Evolutionary conservation across 176 grass and related monocot species (phyloP), one percentile per base, ranked within the genome.

Genomic region (Rhynchospora tenuis): DNA sequence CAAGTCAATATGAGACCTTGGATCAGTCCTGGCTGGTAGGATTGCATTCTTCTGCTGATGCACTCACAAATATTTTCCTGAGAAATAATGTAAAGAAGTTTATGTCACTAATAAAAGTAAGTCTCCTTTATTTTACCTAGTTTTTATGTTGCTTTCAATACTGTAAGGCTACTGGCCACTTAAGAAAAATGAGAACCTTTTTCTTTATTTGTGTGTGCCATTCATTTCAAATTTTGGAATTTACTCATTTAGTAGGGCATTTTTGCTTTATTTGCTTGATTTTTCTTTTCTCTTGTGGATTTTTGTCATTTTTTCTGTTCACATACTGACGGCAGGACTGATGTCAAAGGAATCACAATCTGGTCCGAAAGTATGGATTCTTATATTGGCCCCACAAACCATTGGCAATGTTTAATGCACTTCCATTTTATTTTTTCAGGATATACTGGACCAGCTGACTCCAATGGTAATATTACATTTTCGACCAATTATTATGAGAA

Each of bases 81-180:
- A 48, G 45, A 74, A 62, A 81, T 81, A 63, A 24, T 81, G 59
- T 63, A 46, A 81, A 81, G 79, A 81, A 81, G 59, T 81, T 81
- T 23, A 81, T 81, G 79, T 81, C 43, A 48, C 46, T 50, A 26
- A 42, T 81, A 43, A 81, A 63, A 65, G 79, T 81, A 81, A 81
- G 54, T 44, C 15, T 81, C n/a, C 11, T 81, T 81, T 9, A 13
- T 63, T n/a, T 64, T n/a, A n/a, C 43, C 29, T 74, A 45, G 38
- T 45, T 74, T 45, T 75, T 6, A 60, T 20, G 20, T 60, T 20
- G 5, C 59, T 60, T 8, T 20, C 19, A 20, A 24, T 60, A 60
- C 20, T 22, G 23, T 60, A 2, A 60, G 22, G n/a, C 8, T 65
- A 16, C 6, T 31, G 62, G 11, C 29, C 5, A 16, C 10, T 31